A percentile compares a stretch with the other conserved stretches of the same genome.
Conservation (phyloP, 345 rosid species). For the Erodium maritimum region DNA sequence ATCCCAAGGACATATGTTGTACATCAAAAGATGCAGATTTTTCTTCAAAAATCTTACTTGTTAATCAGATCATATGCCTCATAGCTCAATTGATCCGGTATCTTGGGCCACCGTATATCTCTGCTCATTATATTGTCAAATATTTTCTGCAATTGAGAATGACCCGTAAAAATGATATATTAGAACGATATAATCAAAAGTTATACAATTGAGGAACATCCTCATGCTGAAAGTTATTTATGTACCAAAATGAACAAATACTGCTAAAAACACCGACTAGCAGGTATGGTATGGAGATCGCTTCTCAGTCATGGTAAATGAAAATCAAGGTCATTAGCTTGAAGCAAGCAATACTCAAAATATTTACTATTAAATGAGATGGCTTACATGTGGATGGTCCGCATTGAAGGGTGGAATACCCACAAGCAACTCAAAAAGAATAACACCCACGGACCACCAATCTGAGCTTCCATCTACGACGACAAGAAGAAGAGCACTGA, state of each 20-base stretch:
- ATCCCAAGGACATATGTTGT: neutral
- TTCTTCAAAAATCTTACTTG: conserved; percentile 46
- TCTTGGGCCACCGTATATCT: conserved; percentile 79
- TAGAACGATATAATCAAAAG: too few relatives aligned
- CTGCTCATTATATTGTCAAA: conserved; percentile 87
- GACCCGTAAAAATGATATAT: conserved; percentile 1
- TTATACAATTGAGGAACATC: too few relatives aligned
- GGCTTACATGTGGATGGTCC: conserved; percentile 68
- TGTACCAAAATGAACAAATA: too few relatives aligned
- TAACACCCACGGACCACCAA: conserved; percentile 98
- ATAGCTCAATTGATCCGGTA: conserved; percentile 64
- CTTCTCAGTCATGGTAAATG: too few relatives aligned
- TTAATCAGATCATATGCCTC: conserved; percentile 73
- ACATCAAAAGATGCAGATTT: neutral
- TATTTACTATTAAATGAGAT: neutral
- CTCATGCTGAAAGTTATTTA: too few relatives aligned
- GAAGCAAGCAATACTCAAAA: too few relatives aligned
- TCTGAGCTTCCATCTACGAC: conserved; percentile 95
- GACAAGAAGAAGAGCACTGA: conserved; percentile 18
- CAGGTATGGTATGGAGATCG: too few relatives aligned
- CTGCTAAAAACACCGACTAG: too few relatives aligned
- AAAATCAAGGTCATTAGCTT: too few relatives aligned
- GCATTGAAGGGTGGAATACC: conserved; percentile 96
- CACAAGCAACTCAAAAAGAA: conserved; percentile 83
- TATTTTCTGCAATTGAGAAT: conserved; percentile 50